phyloP scores from a whole-genome alignment of 768 basidiomycete genomes.

The Amanita molliuscula region DNA sequence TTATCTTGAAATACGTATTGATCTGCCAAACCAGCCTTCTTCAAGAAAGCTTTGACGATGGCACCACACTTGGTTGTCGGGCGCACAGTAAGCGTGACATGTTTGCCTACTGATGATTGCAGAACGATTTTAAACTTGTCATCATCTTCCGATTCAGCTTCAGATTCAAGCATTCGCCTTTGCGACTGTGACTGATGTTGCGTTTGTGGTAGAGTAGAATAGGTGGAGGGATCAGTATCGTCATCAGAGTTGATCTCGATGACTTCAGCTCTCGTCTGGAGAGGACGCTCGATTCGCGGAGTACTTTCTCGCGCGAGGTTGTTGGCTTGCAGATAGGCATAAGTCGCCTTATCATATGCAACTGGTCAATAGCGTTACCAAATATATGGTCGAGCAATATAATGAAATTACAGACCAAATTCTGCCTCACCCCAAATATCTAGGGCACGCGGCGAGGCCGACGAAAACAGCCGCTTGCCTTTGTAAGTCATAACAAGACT shows the following conservation, averaged over 20 bases:
- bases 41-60: conserved; percentile 68
- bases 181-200: conserved; percentile 9
- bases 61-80: conserved; percentile 68
- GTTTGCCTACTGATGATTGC: conserved; percentile 43
- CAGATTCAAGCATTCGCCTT: conserved; percentile 16
- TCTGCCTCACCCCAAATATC: conserved; percentile 60
- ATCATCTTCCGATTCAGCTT: conserved; percentile 31
- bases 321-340: conserved; percentile 40
- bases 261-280: conserved; percentile 9
- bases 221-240: conserved; percentile 8
- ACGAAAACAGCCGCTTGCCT: conserved; percentile 56
- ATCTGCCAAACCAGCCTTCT: conserved; percentile 49
- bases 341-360: conserved; percentile 54
- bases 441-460: conserved; percentile 55
- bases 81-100: conserved; percentile 58
- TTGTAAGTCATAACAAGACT: conserved; percentile 53
- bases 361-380: conserved; percentile 25
- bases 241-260: conserved; percentile 17
- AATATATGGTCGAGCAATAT: not conserved
- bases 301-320: not conserved
- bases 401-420: conserved; percentile 34
- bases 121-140: conserved; percentile 58
- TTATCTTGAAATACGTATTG: conserved; percentile 32
- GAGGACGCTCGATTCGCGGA: conserved; percentile 6
- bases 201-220: not conserved